Evolutionary conservation across 371 early-diverging fungal genomes (phyloP), one percentile per base, ranked within the genome.

Genomic region (Saksenaea oblongispora): DNA sequence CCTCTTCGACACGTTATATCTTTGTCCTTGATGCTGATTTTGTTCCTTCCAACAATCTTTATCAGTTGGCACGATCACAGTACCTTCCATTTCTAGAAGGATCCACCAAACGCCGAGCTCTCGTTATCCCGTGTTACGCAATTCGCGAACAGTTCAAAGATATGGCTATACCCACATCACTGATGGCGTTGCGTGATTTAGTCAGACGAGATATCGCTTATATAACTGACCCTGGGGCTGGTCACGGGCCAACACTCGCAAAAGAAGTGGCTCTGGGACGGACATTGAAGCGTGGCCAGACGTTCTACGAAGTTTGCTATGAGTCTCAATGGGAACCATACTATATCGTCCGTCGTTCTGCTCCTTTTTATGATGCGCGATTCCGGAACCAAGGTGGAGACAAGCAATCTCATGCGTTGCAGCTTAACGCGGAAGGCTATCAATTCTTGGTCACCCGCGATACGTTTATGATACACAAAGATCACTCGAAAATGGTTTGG

Each of bases 261-360:
- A 55, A 59, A 5, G 66, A 78, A 26, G 59, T 82, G 18, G 82
- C 69, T 15, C 67, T 78, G 51, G 74, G 64, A 3, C 70, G 57
- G 35, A 69, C 42, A 17, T 67, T 71, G 24, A 39, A 63, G 28
- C 73, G 36, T 26, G 62, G 58, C 53, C 66, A 35, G 22, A 15
- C 26, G 0, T 78, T 73, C 0, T 87, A 84, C 56, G 86, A 87
- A 66, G 86, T 86, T 8, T 89, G 89, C 56, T 89, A 78, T 66
- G 89, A 87, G 61, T 87, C 87, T 0, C 88, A 87, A 56, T 89
- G 89, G 89, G 89, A 89, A 53, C 89, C 88, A 2, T 87, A 89
- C 56, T 89, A 89, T 47, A 74, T 87, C 11, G 64, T 89, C 7
- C 75, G 78, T 53, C 72, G 74, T 22, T 63, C 64, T 5, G 77